A percentile compares a stretch with the other conserved stretches of the same genome.
Conservation (phyloP, 345 rosid genomes). For the Eucalyptus erythrocorys region DNA sequence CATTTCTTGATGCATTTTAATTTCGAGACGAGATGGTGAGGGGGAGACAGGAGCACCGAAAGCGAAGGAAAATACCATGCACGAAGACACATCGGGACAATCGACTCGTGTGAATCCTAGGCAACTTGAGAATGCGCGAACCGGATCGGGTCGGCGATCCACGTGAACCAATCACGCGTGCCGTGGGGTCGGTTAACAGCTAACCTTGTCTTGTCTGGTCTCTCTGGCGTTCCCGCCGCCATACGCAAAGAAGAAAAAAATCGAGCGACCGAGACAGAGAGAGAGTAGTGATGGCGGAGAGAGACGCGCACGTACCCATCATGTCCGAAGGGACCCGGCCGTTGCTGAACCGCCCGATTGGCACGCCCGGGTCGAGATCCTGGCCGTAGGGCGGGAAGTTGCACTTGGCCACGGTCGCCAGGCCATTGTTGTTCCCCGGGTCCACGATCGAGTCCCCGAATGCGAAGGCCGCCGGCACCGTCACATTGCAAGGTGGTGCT, state of each 20-base stretch:
- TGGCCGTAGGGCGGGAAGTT: conserved; percentile 53
- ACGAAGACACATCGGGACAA: background rate
- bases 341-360: conserved; percentile 44
- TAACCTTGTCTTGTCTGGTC: background rate
- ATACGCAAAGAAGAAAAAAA: background rate
- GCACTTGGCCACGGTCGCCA: conserved; percentile 9
- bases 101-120: background rate
- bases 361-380: conserved; percentile 24
- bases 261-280: too few relatives aligned
- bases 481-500: background rate
- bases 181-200: background rate
- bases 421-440: conserved; percentile 49
- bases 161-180: background rate
- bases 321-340: conserved; percentile 6
- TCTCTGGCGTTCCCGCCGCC: background rate
- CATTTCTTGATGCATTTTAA: background rate
- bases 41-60: background rate
- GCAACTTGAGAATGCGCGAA: background rate
- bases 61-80: background rate
- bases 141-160: background rate
- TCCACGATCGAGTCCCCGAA: conserved; percentile 64
- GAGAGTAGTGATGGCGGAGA: background rate
- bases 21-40: background rate
- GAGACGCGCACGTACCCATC: background rate
- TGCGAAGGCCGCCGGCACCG: conserved; percentile 23